Evolutionary conservation across 148 eudicot species (phyloP).

Genomic region (Chenopodium formosanum): DNA sequence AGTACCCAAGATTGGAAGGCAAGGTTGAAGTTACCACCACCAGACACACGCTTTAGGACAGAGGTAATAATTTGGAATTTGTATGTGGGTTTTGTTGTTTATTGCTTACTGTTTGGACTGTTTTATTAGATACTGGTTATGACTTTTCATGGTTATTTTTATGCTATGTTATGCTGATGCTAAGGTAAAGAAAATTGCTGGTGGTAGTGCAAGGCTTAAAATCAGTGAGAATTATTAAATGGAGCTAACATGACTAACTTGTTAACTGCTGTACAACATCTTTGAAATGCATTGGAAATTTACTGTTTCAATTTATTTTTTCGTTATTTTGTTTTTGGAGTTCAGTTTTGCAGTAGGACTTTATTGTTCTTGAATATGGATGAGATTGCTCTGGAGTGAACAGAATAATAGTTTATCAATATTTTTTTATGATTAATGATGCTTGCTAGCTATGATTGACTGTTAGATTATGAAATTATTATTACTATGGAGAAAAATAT

Average conservation of each 20-base stretch:
- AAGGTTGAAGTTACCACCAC: slow-evolving; percentile 47
- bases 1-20: slow-evolving; percentile 72
- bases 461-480: neutral
- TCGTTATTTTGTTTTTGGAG: neutral
- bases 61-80: slow-evolving; percentile 43
- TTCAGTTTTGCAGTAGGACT: neutral
- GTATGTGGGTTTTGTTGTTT: neutral
- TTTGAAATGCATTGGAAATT: neutral
- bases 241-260: neutral
- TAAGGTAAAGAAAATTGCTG: neutral
- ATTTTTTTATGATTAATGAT: neutral
- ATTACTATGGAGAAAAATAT: neutral
- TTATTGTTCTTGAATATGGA: neutral
- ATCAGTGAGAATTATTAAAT: neutral
- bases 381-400: neutral
- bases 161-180: neutral
- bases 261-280: neutral
- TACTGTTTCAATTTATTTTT: neutral
- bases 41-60: slow-evolving; percentile 61
- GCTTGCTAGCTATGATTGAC: neutral
- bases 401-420: neutral
- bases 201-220: neutral
- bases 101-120: no score
- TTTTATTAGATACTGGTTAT: no score
- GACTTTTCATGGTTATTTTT: neutral